These are phyloP conservation scores for Calonectria henricotiae DNA, from an alignment of 2,329 filamentous ascomycete genomes.

Conservation along the genomic window DNA sequence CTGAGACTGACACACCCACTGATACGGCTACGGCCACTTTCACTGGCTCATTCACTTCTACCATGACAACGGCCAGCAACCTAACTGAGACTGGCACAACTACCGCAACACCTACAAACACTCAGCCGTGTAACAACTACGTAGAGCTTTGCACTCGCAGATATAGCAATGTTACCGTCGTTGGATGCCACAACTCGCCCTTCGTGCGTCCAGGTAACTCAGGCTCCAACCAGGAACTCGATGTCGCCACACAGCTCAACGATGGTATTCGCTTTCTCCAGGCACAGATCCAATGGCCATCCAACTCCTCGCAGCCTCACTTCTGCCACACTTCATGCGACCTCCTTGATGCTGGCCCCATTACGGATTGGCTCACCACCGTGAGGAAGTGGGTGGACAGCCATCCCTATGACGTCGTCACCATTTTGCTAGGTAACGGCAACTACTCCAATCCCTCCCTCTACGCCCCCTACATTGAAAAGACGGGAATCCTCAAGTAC, in stretches of 20 bases:
- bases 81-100: slow-evolving; percentile 63
- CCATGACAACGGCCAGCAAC: slow-evolving; percentile 57
- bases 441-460: slow-evolving; percentile 78
- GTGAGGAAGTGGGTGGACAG: slow-evolving; percentile 81
- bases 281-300: slow-evolving; percentile 75
- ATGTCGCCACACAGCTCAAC: slow-evolving; percentile 81
- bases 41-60: slow-evolving; percentile 61
- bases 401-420: slow-evolving; percentile 91
- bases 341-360: slow-evolving; percentile 85
- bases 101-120: slow-evolving; percentile 73
- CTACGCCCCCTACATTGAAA: slow-evolving; percentile 79
- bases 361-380: slow-evolving; percentile 79
- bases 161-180: slow-evolving; percentile 87
- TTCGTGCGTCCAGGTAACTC: slow-evolving; percentile 81
- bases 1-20: slow-evolving; percentile 39
- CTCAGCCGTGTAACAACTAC: slow-evolving; percentile 85
- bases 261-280: slow-evolving; percentile 81
- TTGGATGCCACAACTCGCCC: slow-evolving; percentile 86
- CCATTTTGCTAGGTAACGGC: slow-evolving; percentile 88
- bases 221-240: slow-evolving; percentile 81
- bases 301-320: slow-evolving; percentile 70
- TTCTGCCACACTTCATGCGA: slow-evolving; percentile 92
- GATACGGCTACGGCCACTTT: slow-evolving; percentile 63
- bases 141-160: slow-evolving; percentile 82
- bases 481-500: slow-evolving; percentile 81